Evolutionary conservation across 495 filamentous ascomycete species (phyloP).

Genomic region (Podospora fimiseda): DNA sequence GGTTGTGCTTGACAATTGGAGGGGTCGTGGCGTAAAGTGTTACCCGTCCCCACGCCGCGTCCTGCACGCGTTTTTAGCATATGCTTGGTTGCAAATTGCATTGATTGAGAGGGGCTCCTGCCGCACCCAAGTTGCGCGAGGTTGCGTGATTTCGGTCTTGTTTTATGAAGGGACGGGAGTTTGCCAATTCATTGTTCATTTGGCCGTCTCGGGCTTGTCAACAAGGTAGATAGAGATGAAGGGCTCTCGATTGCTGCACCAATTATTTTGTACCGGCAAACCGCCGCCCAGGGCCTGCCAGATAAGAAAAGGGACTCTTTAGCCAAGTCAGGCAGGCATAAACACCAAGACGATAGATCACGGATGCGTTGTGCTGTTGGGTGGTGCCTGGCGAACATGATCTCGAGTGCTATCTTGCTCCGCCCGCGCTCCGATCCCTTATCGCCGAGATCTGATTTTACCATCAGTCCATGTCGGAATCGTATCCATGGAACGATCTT

Average conservation of each 20-base stretch:
- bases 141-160: slow-evolving; percentile 15
- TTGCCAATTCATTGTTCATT: background rate
- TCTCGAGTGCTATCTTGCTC: too few species aligned
- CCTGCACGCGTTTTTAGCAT: background rate
- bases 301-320: too few species aligned
- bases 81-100: background rate
- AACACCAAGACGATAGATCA: too few species aligned
- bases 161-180: background rate
- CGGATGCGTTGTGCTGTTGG: too few species aligned
- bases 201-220: too few species aligned
- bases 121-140: slow-evolving; percentile 7
- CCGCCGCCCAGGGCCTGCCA: too few species aligned
- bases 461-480: too few species aligned
- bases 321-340: too few species aligned
- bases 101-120: background rate
- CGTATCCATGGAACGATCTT: too few species aligned
- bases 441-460: background rate
- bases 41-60: too few species aligned
- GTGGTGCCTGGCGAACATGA: too few species aligned
- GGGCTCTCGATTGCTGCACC: background rate
- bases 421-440: background rate
- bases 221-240: too few species aligned
- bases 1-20: background rate
- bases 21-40: background rate
- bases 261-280: background rate